Base-by-base conservation (phyloP, 2,329 filamentous ascomycete species). In the Venturia pyrina region DNA sequence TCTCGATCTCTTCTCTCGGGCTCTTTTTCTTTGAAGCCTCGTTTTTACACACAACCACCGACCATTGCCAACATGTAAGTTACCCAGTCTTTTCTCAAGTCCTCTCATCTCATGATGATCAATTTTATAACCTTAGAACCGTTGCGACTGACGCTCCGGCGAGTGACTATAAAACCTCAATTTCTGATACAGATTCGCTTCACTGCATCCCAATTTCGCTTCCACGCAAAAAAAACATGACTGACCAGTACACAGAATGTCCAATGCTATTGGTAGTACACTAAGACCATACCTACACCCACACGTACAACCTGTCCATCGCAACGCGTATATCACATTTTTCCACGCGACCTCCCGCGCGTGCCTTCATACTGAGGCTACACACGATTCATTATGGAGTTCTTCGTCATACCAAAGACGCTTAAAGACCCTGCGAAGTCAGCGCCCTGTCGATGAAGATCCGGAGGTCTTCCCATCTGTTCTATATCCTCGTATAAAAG, bases 101-200 rank as follows among this genome's bases (percentile, higher is more conserved):
- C 15, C 24, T 28, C 37, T 34, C n/a, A 21, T 60, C 28, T 34
- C 28, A 66, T 66, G 66, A 67, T 67, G 66, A 67, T 24, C 28
- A 21, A 3, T 40, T 37, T 53, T 61, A 57, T 60, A 67, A 67
- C 63, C 56, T 65, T 65, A 66, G 66, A 67, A 67, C 66, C 66
- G 66, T 64, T 67, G 66, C 66, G 66, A 67, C 43, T 67, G 66
- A 67, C 65, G 65, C 65, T 65, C 41, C 65, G 60, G 65, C 65
- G 65, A 65, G 60, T 66, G 65, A 66, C 48, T 66, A 57, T 56
- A 65, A 63, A 65, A 24, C 34, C 62, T 50, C 62, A 64, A 56
- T 32, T 64, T 8, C 34, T 60, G 48, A 40, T 17, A n/a, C 53
- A 60, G 32, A 50, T 24, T 40, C 32, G 37, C 44, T 32, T n/a